Conservation (phyloP, 2,329 filamentous ascomycete species). For the Diaporthe velutina region DNA sequence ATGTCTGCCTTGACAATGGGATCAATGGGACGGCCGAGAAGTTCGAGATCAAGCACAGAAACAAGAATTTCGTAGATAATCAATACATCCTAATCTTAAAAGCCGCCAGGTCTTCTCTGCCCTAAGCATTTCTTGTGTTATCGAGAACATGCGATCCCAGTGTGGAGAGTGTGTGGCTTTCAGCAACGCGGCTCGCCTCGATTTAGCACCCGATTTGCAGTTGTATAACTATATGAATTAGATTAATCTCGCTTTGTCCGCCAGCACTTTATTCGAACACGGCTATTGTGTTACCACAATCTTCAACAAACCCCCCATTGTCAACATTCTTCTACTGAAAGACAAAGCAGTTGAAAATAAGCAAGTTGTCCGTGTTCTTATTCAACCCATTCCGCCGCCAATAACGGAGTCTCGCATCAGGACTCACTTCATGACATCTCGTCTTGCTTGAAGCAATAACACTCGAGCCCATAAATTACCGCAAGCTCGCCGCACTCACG, state of each 20-base stretch:
- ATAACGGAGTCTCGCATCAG: background rate
- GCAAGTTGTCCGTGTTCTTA: background rate
- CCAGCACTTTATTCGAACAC: background rate
- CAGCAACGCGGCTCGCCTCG: background rate
- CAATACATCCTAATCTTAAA: background rate
- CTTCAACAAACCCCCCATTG: background rate
- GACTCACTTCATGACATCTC: background rate
- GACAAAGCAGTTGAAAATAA: background rate
- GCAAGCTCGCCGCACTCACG: background rate
- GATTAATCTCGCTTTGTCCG: background rate
- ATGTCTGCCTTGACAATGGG: conserved; percentile 7
- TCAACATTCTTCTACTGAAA: background rate
- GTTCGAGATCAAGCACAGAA: background rate
- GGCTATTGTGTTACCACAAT: background rate
- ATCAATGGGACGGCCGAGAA: conserved; percentile 2
- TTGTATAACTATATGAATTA: background rate
- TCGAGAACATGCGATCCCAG: background rate
- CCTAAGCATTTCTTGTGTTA: background rate
- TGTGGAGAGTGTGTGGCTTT: background rate
- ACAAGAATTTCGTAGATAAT: background rate
- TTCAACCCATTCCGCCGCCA: background rate
- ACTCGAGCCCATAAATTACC: background rate
- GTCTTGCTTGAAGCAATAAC: background rate
- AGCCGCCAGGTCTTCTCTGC: background rate
- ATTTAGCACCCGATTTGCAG: background rate